Conservation (phyloP, 805 yeast species). For the Torulaspora maleeae region DNA sequence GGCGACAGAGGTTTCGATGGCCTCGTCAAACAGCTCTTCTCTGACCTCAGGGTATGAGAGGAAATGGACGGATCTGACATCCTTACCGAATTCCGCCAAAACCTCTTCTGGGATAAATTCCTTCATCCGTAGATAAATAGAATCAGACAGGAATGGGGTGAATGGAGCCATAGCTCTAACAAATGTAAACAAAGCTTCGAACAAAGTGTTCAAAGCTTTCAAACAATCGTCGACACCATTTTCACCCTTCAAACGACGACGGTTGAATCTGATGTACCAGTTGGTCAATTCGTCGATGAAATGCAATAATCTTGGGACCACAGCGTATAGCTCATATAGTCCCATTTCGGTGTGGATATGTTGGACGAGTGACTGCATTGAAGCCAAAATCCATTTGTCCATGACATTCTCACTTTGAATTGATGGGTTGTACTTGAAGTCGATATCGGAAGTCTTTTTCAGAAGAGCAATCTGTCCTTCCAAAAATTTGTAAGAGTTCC, state of each 20-base stretch:
- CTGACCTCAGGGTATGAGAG: slow-evolving; percentile 83
- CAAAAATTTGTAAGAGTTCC: slow-evolving; percentile 94
- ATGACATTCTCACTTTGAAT: slow-evolving; percentile 76
- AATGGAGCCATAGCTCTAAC: slow-evolving; percentile 98
- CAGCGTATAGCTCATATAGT: slow-evolving; percentile 87
- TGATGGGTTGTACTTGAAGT: slow-evolving; percentile 65
- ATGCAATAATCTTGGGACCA: slow-evolving; percentile 83
- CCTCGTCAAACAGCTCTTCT: slow-evolving; percentile 72
- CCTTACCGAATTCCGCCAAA: slow-evolving; percentile 48
- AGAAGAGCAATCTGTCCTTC: slow-evolving; percentile 87
- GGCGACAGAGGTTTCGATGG: slow-evolving; percentile 79
- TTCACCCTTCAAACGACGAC: slow-evolving; percentile 96
- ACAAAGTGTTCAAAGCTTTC: slow-evolving; percentile 83
- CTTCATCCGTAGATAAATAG: slow-evolving; percentile 73
- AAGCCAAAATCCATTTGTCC: slow-evolving; percentile 97
- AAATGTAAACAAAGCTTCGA: slow-evolving; percentile 83
- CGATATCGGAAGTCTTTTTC: slow-evolving; percentile 66
- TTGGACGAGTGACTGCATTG: slow-evolving; percentile 85
- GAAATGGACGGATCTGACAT: slow-evolving; percentile 87
- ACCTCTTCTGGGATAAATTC: slow-evolving; percentile 56
- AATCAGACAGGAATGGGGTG: slow-evolving; percentile 93
- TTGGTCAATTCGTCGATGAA: slow-evolving; percentile 93
- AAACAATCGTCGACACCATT: slow-evolving; percentile 79
- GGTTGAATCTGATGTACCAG: slow-evolving; percentile 98
- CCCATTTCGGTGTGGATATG: slow-evolving; percentile 87